Percentiles rank a stretch among this genome's conserved stretches.
Conservation (phyloP, 352 stramenopile species). For the Phytophthora fragariaefolia region DNA sequence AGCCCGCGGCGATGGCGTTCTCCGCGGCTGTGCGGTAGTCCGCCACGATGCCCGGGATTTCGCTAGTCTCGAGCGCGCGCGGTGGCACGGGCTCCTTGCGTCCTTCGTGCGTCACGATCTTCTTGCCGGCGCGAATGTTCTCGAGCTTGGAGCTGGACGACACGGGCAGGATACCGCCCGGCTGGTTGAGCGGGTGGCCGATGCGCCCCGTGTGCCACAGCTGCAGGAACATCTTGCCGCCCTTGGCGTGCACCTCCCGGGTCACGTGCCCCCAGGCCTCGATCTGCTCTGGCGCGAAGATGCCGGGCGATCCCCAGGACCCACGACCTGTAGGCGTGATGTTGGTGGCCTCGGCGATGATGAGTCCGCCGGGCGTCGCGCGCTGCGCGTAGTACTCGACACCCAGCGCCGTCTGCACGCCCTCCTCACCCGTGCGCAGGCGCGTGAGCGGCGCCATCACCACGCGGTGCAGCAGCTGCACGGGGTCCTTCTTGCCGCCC, state of each 20-base stretch:
- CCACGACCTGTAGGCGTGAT: slow-evolving; percentile 54
- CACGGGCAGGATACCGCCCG: slow-evolving; percentile 56
- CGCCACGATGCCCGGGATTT: slow-evolving; percentile 73
- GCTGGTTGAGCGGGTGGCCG: slow-evolving; percentile 73
- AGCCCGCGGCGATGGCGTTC: slow-evolving; percentile 79
- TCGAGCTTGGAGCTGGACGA: slow-evolving; percentile 58
- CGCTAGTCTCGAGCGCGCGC: slow-evolving; percentile 66
- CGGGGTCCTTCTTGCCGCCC: slow-evolving; percentile 55
- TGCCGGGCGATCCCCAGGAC: slow-evolving; percentile 58
- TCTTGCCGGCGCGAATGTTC: slow-evolving; percentile 41
- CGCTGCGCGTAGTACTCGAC: slow-evolving; percentile 72
- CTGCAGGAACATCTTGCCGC: slow-evolving; percentile 84
- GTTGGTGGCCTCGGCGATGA: slow-evolving; percentile 72
- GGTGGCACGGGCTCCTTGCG: slow-evolving; percentile 58
- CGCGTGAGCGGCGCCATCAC: slow-evolving; percentile 75
- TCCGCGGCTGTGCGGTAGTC: slow-evolving; percentile 75
- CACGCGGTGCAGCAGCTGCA: slow-evolving; percentile 67
- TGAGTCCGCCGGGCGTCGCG: slow-evolving; percentile 56
- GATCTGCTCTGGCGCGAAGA: slow-evolving; percentile 63
- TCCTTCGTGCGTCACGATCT: slow-evolving; percentile 49
- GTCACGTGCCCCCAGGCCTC: slow-evolving; percentile 61
- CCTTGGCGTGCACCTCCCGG: slow-evolving; percentile 74
- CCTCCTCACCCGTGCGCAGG: slow-evolving; percentile 46
- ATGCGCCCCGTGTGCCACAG: slow-evolving; percentile 89
- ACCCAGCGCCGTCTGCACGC: slow-evolving; percentile 45